Base-by-base conservation (phyloP, 495 filamentous ascomycete species). In the Melanomma pulvis-pyrius region DNA sequence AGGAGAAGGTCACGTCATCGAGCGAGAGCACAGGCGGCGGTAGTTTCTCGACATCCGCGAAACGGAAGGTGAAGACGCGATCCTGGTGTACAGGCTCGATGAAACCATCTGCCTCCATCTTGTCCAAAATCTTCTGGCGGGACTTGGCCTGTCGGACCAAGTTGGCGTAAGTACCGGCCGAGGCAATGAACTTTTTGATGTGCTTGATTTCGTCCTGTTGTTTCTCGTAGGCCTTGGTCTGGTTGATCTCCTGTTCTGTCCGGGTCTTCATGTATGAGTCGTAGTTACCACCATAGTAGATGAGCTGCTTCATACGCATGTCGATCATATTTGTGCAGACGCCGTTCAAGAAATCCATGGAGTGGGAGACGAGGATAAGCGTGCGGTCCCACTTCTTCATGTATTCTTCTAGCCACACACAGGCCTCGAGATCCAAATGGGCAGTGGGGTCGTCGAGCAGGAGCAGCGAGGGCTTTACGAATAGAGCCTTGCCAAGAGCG, bases 181-280 rank as follows among this genome's bases (percentile, higher is more conserved):
- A 97, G 70, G 94, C 94, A 76, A 99, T 99, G 85, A 99, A 99
- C 81, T 97, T 96, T 86, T 99, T 99, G 86, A 99, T 99, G 82
- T 99, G 94, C 68, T 86, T 82, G 74, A 99, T 99, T 84, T 99
- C 94, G 63, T 99, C 94, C 76, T 99, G 94, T 75, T 99, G 94
- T 83, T 99, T 99, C 76, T 87, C 82, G 84, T 99, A 99, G 50
- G 96, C 93, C 82, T 97, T 99, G 86, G 87, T 88, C 82, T 99
- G 96, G 83, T 99, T 99, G 77, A 86, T 87, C 81, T 99, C 94
- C 80, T 98, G 91, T 75, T 99, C 94, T 30, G 82, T 79, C 61
- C 94, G 86, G 25, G 96, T 98, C 90, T 98, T 98, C 78, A 88
- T 83, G 83, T 99, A 78, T 36, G 93, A 90, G 79, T 99, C 94